Evolutionary conservation across 192 early-diverging fungal species (phyloP), one percentile per base, ranked within the genome.

Genomic region (Allomyces macrogynus): DNA sequence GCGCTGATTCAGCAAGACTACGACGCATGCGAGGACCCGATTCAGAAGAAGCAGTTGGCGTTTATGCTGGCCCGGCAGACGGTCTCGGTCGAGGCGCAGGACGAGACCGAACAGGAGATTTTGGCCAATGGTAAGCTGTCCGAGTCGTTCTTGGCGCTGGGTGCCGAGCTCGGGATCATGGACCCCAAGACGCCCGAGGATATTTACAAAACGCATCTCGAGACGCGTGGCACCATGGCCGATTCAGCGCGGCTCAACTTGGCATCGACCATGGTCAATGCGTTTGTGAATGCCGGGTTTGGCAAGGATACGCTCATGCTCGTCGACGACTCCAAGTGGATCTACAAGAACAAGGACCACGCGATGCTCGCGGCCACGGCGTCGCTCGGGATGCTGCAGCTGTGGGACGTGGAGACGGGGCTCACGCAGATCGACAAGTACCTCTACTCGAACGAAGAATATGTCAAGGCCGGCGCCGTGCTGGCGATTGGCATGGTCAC

Each of bases 341-440:
- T 97, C 67, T 95, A 88, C 81, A 95, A 95, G 76, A 97, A 95
- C 80, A 99, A 99, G 77, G 96, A 97, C 57, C 80, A 91, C 65
- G 90, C 88, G 62, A 97, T 95, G 92, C 79, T 92, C 65, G 91
- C 91, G 72, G 91, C 96, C 10, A 81, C 90, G 22, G 96, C 96
- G 16, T 99, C 96, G 0, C 70, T 97, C 61, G 96, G 96, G 24
- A 74, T 86, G 72, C 89, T 99, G 66, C 75, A 89, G 67, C 75
- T 99, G 66, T 99, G 96, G 96, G 90, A 97, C 71, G 85, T 93
- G 5, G 91, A 94, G 64, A 77, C 78, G 49, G 93, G 92, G 27
- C 76, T 99, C 60, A 86, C 84, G 66, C 81, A 91, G 66, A 88
- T 99, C 63, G 95, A 97, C 79, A 91, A 93, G 75, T 97, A 93